Base-by-base conservation (phyloP, 345 rosid species). In the Cochlearia excelsa region DNA sequence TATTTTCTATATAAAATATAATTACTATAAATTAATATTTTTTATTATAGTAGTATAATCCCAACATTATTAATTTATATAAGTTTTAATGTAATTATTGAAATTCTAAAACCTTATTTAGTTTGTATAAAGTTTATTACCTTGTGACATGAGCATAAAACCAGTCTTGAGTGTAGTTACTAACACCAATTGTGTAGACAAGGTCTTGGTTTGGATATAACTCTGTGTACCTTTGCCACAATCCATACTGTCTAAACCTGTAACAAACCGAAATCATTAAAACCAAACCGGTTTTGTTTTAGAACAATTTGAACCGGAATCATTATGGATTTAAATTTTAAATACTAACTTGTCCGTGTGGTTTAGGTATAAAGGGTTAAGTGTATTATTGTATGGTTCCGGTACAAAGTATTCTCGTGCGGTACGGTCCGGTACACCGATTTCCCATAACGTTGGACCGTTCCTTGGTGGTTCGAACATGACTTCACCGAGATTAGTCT, bases 401-500 rank as follows among this genome's bases (percentile, higher is more conserved):
- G 97, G 95, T 55, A 93, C 72, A 46, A 61, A 82, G 71, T 78
- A 93, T 58, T 89, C 97, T 7, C 78, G 69, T 1, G 95, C 94
- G 0, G 77, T 76, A 26, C 97, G 79, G 35, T 89, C 89, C 2
- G 97, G 88, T 54, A 79, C 30, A 38, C 94, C 95, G 4, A 93
- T 93, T 81, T 89, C 94, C 95, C 95, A 89, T 11, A 85, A 30
- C 1, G 99, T 93, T 0, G 85, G 86, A 37, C 99, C 97, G 2
- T 65, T 79, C 73, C 99, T 83, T 6, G 93, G 99, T 11, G 97
- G 94, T 46, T 70, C 38, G 39, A 77, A 85, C 16, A 77, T 59
- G 2, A 85, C 46, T 10, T 29, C 60, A 5, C 75, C 82, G 43
- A 93, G 65, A 42, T 66, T 55, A 41, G 77, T 75, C 30, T 37